phyloP scores from a whole-genome alignment of 106 monocot species.

The Phalaenopsis aphrodite region DNA sequence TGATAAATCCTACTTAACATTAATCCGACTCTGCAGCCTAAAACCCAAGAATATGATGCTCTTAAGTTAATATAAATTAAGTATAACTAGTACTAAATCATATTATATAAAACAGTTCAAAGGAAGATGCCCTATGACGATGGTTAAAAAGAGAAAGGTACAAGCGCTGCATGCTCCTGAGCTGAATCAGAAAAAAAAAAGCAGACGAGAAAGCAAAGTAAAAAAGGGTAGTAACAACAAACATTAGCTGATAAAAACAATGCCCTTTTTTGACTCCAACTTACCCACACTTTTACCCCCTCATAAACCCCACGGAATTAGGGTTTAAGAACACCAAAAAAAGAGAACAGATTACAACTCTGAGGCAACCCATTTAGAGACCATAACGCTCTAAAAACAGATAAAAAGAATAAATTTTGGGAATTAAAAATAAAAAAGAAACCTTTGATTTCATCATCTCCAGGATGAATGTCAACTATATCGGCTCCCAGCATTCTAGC shows the following conservation, averaged over 20 bases:
- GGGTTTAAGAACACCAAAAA: background rate
- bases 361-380: background rate
- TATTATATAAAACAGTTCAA: background rate
- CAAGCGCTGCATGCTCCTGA: too few relatives aligned
- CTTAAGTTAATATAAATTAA: background rate
- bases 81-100: background rate
- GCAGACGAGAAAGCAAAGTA: background rate
- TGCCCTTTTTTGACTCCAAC: background rate
- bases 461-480: conserved; percentile 21
- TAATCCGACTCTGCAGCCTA: too few relatives aligned
- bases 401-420: background rate
- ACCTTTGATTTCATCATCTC: conserved; percentile 69
- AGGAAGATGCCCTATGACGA: background rate
- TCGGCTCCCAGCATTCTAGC: conserved; percentile 76
- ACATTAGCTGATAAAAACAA: background rate
- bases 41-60: too few relatives aligned
- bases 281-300: background rate
- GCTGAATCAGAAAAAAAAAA: background rate
- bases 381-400: background rate
- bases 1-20: too few relatives aligned
- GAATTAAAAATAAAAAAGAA: conserved; percentile 10
- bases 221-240: conserved; percentile 2
- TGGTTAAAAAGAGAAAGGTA: conserved; percentile 3
- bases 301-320: background rate
- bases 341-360: background rate